Evolutionary conservation across 2,329 filamentous ascomycete species (phyloP), one percentile per base, ranked within the genome.

Genomic region (Microascus cirrosus): DNA sequence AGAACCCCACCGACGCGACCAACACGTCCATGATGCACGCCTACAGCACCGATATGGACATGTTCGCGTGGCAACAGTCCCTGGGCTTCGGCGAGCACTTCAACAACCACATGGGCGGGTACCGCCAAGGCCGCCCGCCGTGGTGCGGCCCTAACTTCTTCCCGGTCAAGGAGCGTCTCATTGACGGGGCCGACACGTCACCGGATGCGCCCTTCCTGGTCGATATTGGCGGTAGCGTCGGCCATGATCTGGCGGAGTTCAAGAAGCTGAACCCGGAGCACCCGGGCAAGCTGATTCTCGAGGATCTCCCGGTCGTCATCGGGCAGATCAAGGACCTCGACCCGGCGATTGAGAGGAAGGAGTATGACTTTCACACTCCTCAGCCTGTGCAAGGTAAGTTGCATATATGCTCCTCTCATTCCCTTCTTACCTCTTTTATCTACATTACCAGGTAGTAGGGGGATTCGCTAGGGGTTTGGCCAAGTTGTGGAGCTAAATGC

Each of bases 271-370:
- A 62, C 42, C 59, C 74, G 0, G 55, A 69, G 0, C 63, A 67
- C 0, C 69, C 71, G 0, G 77, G 77, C 1, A 66, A 69, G 5
- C 63, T 80, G 2, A 64, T 81, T 0, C 66, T 81, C 0, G 76
- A 82, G 61, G 79, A 82, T 60, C 66, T 76, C 7, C 69, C 72
- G 0, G 64, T 68, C 2, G 73, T 79, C 6, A 69, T 74, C 34
- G 62, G 59, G 3, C 64, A 71, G 57, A 68, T 70, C 22, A 58
- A 64, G 24, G 60, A 66, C 1, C 62, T 73, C 0, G 65, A 69
- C 36, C 18, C 24, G 1, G 59, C 58, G 2, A 70, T 75, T 50
- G 64, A 68, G 55, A 58, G 61, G 3, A 71, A 77, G 53, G 34
- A 54, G 24, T 67, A 70, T 57, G 68, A 71, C 32, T 69, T 70